Evolutionary conservation across 176 grass and related monocot species (phyloP).

Genomic region (Oryza glaberrima): DNA sequence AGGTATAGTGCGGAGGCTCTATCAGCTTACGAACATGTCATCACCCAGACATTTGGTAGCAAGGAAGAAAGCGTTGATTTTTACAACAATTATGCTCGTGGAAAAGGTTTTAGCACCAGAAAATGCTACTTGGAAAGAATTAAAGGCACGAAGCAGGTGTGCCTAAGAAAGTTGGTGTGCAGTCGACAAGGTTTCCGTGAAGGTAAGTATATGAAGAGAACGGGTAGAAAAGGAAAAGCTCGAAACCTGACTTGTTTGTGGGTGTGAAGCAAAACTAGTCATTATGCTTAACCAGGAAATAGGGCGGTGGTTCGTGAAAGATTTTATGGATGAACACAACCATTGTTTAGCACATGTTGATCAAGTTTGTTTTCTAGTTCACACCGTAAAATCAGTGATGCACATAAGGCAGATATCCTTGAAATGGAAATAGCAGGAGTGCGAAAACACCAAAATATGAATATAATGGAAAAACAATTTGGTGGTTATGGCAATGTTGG

Average conservation of each 20-base stretch:
- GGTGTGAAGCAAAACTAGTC: background rate
- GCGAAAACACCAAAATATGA: background rate
- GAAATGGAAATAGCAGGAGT: background rate
- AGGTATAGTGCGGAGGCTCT: no score
- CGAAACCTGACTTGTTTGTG: background rate
- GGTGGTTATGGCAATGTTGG: background rate
- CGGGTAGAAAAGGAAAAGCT: background rate
- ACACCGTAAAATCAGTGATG: background rate
- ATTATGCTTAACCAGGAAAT: no score
- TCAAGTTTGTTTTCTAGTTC: background rate
- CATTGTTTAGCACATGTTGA: slow-evolving; percentile 2
- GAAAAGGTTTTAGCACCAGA: background rate
- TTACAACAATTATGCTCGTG: background rate
- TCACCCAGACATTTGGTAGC: background rate
- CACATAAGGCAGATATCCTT: background rate
- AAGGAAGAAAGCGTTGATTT: background rate
- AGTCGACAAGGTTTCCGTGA: background rate
- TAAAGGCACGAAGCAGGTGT: background rate
- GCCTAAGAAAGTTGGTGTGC: background rate
- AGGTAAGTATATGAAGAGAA: background rate
- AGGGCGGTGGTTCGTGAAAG: background rate
- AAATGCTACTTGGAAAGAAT: background rate
- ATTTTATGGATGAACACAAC: slow-evolving; percentile 33
- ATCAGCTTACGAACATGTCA: no score
- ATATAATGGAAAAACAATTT: background rate